These are phyloP conservation scores for Xanthoconium stramineum DNA, from an alignment of 768 basidiomycete species.

Conservation along the genomic window DNA sequence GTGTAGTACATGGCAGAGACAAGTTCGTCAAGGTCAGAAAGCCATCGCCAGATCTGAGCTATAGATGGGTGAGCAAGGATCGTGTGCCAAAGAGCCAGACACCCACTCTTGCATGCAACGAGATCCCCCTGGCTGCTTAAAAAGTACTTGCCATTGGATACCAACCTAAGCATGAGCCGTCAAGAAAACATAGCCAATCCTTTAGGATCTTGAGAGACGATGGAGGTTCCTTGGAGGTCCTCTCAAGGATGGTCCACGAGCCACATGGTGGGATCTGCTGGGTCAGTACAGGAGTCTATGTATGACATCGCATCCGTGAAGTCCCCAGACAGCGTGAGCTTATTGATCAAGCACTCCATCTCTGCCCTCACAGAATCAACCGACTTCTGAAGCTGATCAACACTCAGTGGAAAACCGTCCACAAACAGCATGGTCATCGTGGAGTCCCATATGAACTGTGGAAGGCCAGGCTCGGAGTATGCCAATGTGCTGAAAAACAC, in stretches of 20 bases:
- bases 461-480: background rate
- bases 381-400: background rate
- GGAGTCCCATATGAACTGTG: background rate
- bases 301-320: background rate
- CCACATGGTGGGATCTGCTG: background rate
- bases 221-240: background rate
- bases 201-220: background rate
- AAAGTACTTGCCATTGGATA: no score
- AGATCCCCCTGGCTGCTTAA: no score
- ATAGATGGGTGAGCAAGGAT: no score
- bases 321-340: background rate
- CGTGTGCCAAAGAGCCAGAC: no score
- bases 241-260: background rate
- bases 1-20: slow-evolving; percentile 7
- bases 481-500: background rate
- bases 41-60: slow-evolving; percentile 5
- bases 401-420: background rate
- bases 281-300: background rate
- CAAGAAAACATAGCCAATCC: background rate
- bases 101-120: no score
- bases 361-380: background rate
- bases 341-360: background rate
- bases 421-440: background rate
- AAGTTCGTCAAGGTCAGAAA: slow-evolving; percentile 4
- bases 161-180: no score